Evolutionary conservation across 2,329 filamentous ascomycete species (phyloP), one percentile per base, ranked within the genome.

Genomic region (Trichophyton schoenleinii): DNA sequence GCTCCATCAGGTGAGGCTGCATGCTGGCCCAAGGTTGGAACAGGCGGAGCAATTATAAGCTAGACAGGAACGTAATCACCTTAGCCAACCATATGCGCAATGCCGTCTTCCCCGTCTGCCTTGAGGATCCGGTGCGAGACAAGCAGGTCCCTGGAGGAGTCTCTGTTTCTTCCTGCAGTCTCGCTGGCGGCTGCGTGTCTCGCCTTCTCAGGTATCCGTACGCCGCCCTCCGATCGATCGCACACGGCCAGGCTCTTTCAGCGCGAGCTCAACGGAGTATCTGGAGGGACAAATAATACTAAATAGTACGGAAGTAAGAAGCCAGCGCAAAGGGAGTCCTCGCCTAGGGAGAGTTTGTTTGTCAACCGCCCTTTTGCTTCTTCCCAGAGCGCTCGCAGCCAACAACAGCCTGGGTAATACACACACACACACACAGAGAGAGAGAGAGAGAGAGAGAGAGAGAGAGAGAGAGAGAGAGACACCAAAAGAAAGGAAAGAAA

Each of bases 71-170:
- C 44, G 46, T 25, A 52, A 52, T 52, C 28, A 36, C 28, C 31
- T 55, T 36, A 36, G 52, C 52, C 52, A 55, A 55, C 52, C 52
- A 55, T 36, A 55, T 18, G 52, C 52, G 52, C 52, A 55, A 55
- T 34, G 20, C 8, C 8, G 22, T 52, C 46, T 44, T 44, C 46
- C 8, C 7, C 28, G 52, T 36, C 13, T 36, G 52, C 28, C 52
- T 36, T 55, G 31, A 38, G 36, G 48, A 60, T 42, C 46, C 36
- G 42, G 59, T 7, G 28, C n/a, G 59, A 18, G 46, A 34, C 44
- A 34, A 38, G 20, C 31, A 55, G 13, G 38, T 28, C 49, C 38
- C 25, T 20, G 8, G 49, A 38, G 34, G 34, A 31, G 28, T 7
- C 6, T 31, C 34, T 38, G 34, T 38, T 13, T 38, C 34, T 38